Conservation (phyloP, 202 grass and related monocot species). For the Carex arenaria region DNA sequence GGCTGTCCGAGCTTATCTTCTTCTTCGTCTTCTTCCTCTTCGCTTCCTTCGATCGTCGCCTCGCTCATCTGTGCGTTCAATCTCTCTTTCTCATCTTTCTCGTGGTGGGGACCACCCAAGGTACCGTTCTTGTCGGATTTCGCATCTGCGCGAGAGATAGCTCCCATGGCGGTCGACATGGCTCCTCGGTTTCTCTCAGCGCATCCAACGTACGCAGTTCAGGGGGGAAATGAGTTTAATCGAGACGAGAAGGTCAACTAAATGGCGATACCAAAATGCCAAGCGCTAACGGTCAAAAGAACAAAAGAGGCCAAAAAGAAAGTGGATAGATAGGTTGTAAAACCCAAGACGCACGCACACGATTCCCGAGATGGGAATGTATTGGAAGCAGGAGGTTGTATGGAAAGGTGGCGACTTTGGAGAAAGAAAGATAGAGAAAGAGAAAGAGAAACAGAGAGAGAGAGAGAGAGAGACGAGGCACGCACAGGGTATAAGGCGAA, state of each 20-base stretch:
- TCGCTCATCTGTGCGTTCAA: slow-evolving; percentile 42
- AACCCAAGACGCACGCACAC: slow-evolving; percentile 17
- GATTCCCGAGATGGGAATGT: slow-evolving; percentile 13
- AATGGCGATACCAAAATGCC: background rate
- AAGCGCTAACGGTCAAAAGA: slow-evolving; percentile 32
- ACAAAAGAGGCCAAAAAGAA: slow-evolving; percentile 35
- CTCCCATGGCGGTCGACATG: slow-evolving; percentile 75
- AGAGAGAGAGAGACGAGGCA: background rate
- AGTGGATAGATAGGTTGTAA: slow-evolving; percentile 13
- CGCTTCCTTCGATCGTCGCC: slow-evolving; percentile 29
- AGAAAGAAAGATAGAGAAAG: background rate
- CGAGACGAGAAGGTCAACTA: background rate
- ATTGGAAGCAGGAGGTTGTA: slow-evolving; percentile 1
- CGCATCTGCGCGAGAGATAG: slow-evolving; percentile 48
- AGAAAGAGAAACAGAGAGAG: background rate
- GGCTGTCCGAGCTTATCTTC: slow-evolving; percentile 50
- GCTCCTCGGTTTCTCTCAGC: slow-evolving; percentile 6
- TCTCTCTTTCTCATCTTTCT: slow-evolving; percentile 13
- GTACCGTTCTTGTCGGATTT: slow-evolving; percentile 21
- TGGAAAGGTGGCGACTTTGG: slow-evolving; percentile 17
- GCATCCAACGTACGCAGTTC: slow-evolving; percentile 24
- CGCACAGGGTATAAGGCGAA: background rate
- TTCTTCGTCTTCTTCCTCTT: slow-evolving; percentile 59
- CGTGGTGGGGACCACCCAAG: slow-evolving; percentile 22
- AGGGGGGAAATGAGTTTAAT: background rate